Base-by-base conservation (phyloP, 2,329 filamentous ascomycete genomes). In the Penicillium expansum region DNA sequence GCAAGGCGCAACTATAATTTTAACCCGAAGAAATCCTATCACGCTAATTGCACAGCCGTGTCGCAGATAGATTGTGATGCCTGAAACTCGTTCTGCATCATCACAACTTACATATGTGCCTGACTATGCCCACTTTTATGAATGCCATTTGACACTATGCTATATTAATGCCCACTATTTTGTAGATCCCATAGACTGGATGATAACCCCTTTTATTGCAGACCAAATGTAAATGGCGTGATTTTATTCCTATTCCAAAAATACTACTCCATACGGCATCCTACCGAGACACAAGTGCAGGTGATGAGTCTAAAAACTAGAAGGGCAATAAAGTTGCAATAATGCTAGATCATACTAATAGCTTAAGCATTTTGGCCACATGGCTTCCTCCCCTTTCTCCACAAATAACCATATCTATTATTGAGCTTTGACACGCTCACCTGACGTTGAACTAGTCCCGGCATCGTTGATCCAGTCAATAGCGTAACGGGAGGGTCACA, bases 391-490 rank as follows among this genome's bases (percentile, higher is more conserved):
- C 44, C 42, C 20, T 35, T 18, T 55, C 52, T 39, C 44, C 50
- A 38, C 50, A 35, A 30, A 22, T 29, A n/a, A 29, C 48, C n/a
- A 6, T 27, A 18, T 22, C 20, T 50, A 41, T 39, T 32, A 32
- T 48, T 54, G 44, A 54, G 52, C 52, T 35, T 49, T 39, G 44
- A 38, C 49, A 52, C 13, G 29, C 29, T 48, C 44, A 42, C 52
- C 22, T 53, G 51, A 49, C 8, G 20, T 35, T 47, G 22, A 22
- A 41, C 24, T 33, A 33, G 35, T 50, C 18, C 48, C 29, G n/a
- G 29, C 20, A 18, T 22, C 3, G 42, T 39, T 41, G 35, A 37
- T 47, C 39, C 37, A 48, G 50, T 49, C 37, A 55, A 55, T 55
- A 49, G 38, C 30, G 37, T 32, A 49, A 35, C 37, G 37, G 50